These are phyloP conservation scores for Wallemia mellicola DNA, from an alignment of 1,284 basidiomycete species.

Conservation along the genomic window DNA sequence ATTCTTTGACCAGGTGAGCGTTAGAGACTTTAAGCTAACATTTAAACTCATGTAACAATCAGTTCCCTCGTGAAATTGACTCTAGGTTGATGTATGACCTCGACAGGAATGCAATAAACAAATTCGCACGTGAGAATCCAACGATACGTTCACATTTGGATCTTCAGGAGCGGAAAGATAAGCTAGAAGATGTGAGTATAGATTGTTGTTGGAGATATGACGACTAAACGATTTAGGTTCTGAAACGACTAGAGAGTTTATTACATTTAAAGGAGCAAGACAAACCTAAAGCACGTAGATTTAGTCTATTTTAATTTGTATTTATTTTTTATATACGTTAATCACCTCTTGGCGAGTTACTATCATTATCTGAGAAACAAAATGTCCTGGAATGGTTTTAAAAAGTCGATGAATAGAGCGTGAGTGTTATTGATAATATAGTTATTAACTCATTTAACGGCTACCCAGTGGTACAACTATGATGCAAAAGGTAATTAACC, in stretches of 20 bases:
- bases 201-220: too few species aligned
- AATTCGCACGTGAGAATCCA: conserved; percentile 87
- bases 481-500: not conserved
- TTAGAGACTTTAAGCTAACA: too few species aligned
- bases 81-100: conserved; percentile 75
- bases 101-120: conserved; percentile 50
- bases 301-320: not conserved
- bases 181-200: conserved; percentile 78
- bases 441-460: too few species aligned
- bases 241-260: not conserved
- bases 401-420: conserved; percentile 1
- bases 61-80: conserved; percentile 95
- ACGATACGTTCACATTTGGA: conserved; percentile 61
- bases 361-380: not conserved
- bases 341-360: too few species aligned
- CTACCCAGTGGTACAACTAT: not conserved
- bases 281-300: not conserved
- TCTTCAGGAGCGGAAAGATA: conserved; percentile 83
- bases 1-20: conserved; percentile 75
- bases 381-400: conserved; percentile 1
- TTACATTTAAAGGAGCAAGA: not conserved
- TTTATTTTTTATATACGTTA: too few species aligned
- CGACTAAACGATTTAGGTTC: too few species aligned
- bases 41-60: too few species aligned
- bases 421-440: not conserved